Evolutionary conservation across 176 grass and related monocot species (phyloP).

Genomic region (Oryza brachyantha): DNA sequence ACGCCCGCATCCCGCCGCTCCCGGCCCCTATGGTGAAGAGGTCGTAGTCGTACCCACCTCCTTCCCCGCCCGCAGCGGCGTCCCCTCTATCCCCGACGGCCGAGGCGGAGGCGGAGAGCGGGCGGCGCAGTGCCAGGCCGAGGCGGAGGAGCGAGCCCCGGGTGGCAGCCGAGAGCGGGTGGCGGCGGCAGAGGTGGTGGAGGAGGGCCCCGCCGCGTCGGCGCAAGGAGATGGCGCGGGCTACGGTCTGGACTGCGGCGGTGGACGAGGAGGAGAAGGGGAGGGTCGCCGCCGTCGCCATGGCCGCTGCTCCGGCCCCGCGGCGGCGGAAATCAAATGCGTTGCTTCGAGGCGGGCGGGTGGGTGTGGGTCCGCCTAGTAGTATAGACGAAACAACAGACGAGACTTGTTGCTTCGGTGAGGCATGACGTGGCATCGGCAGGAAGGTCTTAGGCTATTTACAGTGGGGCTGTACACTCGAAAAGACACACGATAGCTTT

Average conservation of each 20-base stretch:
- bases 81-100: slow-evolving; percentile 13
- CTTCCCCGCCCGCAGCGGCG: background rate
- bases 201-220: background rate
- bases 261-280: slow-evolving; percentile 10
- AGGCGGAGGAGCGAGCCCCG: background rate
- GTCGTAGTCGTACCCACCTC: slow-evolving; percentile 57
- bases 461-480: too few species aligned
- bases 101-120: slow-evolving; percentile 4
- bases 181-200: background rate
- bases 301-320: background rate
- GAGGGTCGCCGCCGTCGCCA: slow-evolving; percentile 12
- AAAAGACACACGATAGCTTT: too few species aligned
- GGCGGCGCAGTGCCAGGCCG: background rate
- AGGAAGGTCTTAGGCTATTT: too few species aligned
- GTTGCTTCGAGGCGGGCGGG: background rate
- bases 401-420: slow-evolving; percentile 14
- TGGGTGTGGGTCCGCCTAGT: background rate
- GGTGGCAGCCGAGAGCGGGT: background rate
- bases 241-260: slow-evolving; percentile 17
- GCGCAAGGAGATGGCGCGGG: background rate
- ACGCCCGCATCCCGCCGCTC: slow-evolving; percentile 70
- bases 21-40: slow-evolving; percentile 79
- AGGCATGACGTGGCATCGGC: slow-evolving; percentile 16
- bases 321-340: slow-evolving; percentile 18
- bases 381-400: background rate